Evolutionary conservation across 1,139 yeast genomes (phyloP).

Genomic region (Candida frijolesensis): DNA sequence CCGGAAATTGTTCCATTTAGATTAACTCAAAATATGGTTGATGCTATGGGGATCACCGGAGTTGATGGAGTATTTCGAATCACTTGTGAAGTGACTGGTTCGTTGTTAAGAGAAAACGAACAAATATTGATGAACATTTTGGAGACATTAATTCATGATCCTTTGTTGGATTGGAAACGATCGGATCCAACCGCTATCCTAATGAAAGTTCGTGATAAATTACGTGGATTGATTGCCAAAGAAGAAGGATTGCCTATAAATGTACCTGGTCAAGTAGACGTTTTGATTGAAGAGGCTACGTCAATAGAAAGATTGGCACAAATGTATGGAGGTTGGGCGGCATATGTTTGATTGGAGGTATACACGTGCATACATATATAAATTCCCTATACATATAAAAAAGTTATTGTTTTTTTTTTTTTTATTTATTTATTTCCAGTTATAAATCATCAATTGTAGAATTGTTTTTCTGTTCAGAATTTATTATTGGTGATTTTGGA

Average conservation of each 20-base stretch:
- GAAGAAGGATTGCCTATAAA: slow-evolving; percentile 86
- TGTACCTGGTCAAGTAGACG: slow-evolving; percentile 91
- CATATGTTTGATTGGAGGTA: slow-evolving; percentile 41
- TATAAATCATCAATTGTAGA: neutral
- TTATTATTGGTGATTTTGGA: slow-evolving; percentile 11
- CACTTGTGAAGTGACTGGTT: slow-evolving; percentile 83
- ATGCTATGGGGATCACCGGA: slow-evolving; percentile 89
- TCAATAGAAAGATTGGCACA: slow-evolving; percentile 69
- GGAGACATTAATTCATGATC: slow-evolving; percentile 92
- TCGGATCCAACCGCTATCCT: slow-evolving; percentile 69
- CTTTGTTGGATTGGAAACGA: slow-evolving; percentile 71
- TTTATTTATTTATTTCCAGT: neutral
- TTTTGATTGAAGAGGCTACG: slow-evolving; percentile 81
- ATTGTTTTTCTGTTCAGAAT: neutral
- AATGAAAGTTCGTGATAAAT: slow-evolving; percentile 71
- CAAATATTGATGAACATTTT: slow-evolving; percentile 88
- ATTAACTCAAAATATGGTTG: slow-evolving; percentile 82
- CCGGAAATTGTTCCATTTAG: slow-evolving; percentile 97
- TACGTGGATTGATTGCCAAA: slow-evolving; percentile 77
- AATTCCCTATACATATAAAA: too few relatives aligned
- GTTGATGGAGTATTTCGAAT: slow-evolving; percentile 88
- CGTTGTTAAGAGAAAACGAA: slow-evolving; percentile 74
- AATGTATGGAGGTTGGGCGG: slow-evolving; percentile 97
- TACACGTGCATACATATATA: neutral
- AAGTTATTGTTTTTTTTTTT: neutral